Percentiles rank a stretch among this genome's conserved stretches.
phyloP scores from a whole-genome alignment of 768 basidiomycete species.

The Mycena latifolia region DNA sequence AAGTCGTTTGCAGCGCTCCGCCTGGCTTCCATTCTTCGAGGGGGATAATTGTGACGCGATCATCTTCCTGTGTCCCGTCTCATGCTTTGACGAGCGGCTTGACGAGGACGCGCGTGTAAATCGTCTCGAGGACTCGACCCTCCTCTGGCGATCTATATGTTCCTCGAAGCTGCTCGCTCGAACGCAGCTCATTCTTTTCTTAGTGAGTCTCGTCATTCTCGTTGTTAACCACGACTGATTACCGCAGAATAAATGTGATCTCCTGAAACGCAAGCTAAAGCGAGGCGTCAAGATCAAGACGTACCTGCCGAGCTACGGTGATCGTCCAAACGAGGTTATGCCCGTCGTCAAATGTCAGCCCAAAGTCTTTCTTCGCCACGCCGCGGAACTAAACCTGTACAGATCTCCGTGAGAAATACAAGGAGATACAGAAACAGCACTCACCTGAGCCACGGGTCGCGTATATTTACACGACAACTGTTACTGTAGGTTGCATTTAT shows the following conservation, averaged over 20 bases:
- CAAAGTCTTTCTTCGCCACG: constrained; percentile 1
- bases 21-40: constrained; percentile 87
- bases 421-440: constrained; percentile 68
- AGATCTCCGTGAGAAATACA: constrained; percentile 81
- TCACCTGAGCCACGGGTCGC: constrained; percentile 68
- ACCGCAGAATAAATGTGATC: constrained; percentile 69
- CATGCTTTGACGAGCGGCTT: constrained; percentile 82
- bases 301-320: constrained; percentile 75
- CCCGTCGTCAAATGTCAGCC: constrained; percentile 73
- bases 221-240: neutral
- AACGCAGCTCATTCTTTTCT: constrained; percentile 72
- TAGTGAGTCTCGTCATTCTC: constrained; percentile 37
- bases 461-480: constrained; percentile 79
- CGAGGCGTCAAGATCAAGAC: constrained; percentile 68
- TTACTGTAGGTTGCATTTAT: constrained; percentile 62
- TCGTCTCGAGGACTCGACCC: constrained; percentile 79
- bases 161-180: constrained; percentile 72
- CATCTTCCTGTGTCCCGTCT: constrained; percentile 86
- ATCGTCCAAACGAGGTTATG: constrained; percentile 75
- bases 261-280: constrained; percentile 74
- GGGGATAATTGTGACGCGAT: constrained; percentile 72
- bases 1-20: constrained; percentile 64
- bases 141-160: constrained; percentile 79
- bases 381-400: neutral
- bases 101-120: constrained; percentile 80